Evolutionary conservation across 768 basidiomycete species (phyloP), one percentile per base, ranked within the genome.

Genomic region (Suillus clintonianus): DNA sequence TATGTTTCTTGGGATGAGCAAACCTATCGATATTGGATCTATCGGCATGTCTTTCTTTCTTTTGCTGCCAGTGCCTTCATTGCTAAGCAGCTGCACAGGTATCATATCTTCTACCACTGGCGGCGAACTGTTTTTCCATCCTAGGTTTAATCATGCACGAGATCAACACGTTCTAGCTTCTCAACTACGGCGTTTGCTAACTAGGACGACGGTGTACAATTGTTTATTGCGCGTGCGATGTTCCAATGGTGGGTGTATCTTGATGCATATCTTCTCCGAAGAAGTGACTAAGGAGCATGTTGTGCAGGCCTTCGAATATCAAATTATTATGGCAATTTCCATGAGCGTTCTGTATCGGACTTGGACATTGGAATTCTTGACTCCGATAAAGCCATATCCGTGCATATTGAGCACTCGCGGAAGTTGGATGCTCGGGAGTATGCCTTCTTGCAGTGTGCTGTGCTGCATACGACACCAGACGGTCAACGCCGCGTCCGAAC

Each of bases 71-170:
- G 32, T 53, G 37, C 62, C 43, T 30, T 59, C 37, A 45, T 59
- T 62, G 36, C 47, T 70, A 54, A 66, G 58, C 54, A 39, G 17
- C n/a, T 42, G 11, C 32, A 14, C 64, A 89, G 91, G 90, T 48
- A 76, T 82, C 4, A 82, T 95, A 7, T 73, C 90, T 0, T 87
- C 87, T 0, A 72, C 87, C 13, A 94, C 94, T 8, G 97, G 97
- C 15, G 97, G 97, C 22, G 94, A 95, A 62, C 70, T 97, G 1
- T 96, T 91, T 77, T 97, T 90, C 79, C 91, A 96, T 70, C 97
- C 97, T 10, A 85, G 92, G n/a, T 99, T 94, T 73, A 84, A 89
- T 59, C 82, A 86, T 4, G 73, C 76, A 8, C 84, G 90, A 56
- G 95, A 97, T 72, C 82, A 82, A 9, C 69, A 79, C 9, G 78